phyloP scores from a whole-genome alignment of 2,329 filamentous ascomycete species.

The Zopfia rhizophila region DNA sequence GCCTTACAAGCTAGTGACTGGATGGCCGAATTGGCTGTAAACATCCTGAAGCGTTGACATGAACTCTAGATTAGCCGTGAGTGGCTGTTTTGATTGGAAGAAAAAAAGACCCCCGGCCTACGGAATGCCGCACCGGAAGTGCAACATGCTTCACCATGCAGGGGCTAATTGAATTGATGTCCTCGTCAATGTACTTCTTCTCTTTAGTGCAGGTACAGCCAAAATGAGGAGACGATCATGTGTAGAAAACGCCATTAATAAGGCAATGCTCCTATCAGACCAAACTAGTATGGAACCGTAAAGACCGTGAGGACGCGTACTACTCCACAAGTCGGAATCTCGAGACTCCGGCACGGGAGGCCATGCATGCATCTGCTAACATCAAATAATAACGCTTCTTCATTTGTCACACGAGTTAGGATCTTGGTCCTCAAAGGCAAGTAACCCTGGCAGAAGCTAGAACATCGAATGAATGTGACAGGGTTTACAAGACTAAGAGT shows the following conservation, averaged over 20 bases:
- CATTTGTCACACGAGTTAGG: slow-evolving; percentile 16
- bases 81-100: not conserved
- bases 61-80: not conserved
- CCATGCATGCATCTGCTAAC: slow-evolving; percentile 3
- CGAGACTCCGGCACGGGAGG: no score
- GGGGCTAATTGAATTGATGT: slow-evolving; percentile 1
- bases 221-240: not conserved
- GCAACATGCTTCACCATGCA: not conserved
- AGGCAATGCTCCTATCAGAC: slow-evolving; percentile 1
- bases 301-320: slow-evolving; percentile 1
- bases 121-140: no score
- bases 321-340: no score
- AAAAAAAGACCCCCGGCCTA: not conserved
- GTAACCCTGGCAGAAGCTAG: no score
- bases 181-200: not conserved
- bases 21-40: no score
- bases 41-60: no score
- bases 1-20: no score
- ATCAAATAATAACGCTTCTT: slow-evolving; percentile 5
- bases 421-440: not conserved
- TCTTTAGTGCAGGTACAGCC: slow-evolving; percentile 3
- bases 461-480: no score
- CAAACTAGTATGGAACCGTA: not conserved
- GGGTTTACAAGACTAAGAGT: no score
- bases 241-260: not conserved